A percentile compares a stretch with the other conserved stretches of the same genome.
Evolutionary conservation across 306 rosid species (phyloP).

Genomic region (Rosa rugosa): DNA sequence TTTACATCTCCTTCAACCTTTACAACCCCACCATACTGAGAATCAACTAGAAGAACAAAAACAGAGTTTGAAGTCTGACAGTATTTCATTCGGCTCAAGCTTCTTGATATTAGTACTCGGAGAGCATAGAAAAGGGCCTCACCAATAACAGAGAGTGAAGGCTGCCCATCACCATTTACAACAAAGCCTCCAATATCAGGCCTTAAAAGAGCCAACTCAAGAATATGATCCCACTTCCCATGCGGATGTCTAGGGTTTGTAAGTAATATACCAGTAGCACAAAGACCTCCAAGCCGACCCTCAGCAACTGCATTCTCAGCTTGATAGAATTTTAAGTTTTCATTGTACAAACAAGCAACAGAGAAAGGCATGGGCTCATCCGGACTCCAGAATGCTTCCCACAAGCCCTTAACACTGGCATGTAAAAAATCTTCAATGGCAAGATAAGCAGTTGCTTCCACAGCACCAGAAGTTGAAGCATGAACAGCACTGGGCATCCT

Average conservation of each 20-base stretch:
- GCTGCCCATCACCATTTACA: slow-evolving; percentile 53
- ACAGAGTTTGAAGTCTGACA: slow-evolving; percentile 59
- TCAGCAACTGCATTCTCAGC: slow-evolving; percentile 86
- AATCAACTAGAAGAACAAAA: slow-evolving; percentile 80
- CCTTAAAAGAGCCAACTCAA: slow-evolving; percentile 79
- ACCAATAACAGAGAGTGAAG: slow-evolving; percentile 62
- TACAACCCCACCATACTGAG: slow-evolving; percentile 90
- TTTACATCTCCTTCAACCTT: slow-evolving; percentile 93
- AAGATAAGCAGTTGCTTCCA: slow-evolving; percentile 86
- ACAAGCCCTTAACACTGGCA: slow-evolving; percentile 86
- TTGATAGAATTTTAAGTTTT: slow-evolving; percentile 81
- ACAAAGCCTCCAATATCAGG: slow-evolving; percentile 65
- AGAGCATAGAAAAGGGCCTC: slow-evolving; percentile 88
- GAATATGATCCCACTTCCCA: slow-evolving; percentile 91
- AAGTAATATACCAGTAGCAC: slow-evolving; percentile 79
- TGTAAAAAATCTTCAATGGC: slow-evolving; percentile 94
- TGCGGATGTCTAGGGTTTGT: slow-evolving; percentile 83
- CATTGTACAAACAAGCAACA: slow-evolving; percentile 68
- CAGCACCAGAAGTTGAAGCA: slow-evolving; percentile 81
- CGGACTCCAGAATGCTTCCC: slow-evolving; percentile 97
- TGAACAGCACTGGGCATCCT: slow-evolving; percentile 87
- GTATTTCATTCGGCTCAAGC: slow-evolving; percentile 68
- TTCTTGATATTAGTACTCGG: slow-evolving; percentile 79
- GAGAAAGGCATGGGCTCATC: slow-evolving; percentile 92
- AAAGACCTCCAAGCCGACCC: slow-evolving; percentile 82